Base-by-base conservation (phyloP, 352 stramenopile species). In the Phytophthora rubi region DNA sequence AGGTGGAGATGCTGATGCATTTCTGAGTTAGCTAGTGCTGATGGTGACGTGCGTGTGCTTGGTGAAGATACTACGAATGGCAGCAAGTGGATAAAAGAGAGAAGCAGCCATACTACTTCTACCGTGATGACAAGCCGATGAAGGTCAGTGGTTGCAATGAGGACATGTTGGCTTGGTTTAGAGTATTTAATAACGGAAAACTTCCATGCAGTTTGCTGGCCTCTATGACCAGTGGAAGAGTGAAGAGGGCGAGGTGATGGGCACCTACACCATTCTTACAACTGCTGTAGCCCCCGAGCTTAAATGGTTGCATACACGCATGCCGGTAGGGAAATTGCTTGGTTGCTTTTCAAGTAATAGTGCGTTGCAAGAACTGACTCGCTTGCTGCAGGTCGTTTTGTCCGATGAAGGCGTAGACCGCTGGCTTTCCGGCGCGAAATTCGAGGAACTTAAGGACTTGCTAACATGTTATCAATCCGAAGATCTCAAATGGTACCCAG, bases 31-130 rank as follows among this genome's bases (percentile, higher is more conserved):
- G 33, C 55, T 16, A 13, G 0, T 48, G 37, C 54, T 6, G 32
- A 26, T 49, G 45, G 62, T 51, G 18, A 23, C 4, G 12, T 42
- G 16, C 59, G 21, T 12, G 21, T 12, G 12, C 6, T 2, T 70
- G 37, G 30, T 21, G 8, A 26, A 90, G 82, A 7, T 97, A 97
- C 68, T 98, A 97, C 65, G 92, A 98, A 62, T 98, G 92, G 92
- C 88, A 95, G 39, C 86, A 95, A 65, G 71, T 97, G 13, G 76
- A 88, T 64, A 97, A 94, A 74, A 80, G 80, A 16, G 85, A 93
- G 57, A 97, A 96, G 66, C 92, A 98, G 60, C 92, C 92, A 32
- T 97, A 96, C 78, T 98, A 97, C 56, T 85, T 97, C 53, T 82
- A 92, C 39, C 80, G 75, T 33, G 75, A 81, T 2, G 65, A 63